A percentile compares a stretch with the other conserved stretches of the same genome.
phyloP scores from a whole-genome alignment of 345 rosid genomes.

The Draba incana region DNA sequence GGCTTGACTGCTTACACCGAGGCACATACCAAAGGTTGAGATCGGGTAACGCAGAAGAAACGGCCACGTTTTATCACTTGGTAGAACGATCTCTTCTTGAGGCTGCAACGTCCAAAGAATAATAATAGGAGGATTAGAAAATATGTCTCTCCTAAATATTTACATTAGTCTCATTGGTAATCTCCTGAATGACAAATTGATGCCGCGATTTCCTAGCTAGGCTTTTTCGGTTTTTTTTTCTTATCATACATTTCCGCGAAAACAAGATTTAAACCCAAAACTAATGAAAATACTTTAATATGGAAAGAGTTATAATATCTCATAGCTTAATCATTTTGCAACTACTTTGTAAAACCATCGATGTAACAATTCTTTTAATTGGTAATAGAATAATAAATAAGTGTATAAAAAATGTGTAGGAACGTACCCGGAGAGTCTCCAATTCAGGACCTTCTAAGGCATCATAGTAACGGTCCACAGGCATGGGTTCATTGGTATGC shows the following conservation, averaged over 20 bases:
- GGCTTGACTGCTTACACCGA: conserved; percentile 88
- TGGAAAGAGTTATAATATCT: no score
- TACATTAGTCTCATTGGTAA: neutral
- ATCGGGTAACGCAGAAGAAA: conserved; percentile 75
- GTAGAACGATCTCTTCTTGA: conserved; percentile 70
- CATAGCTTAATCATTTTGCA: no score
- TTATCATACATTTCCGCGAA: neutral
- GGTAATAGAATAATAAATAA: no score
- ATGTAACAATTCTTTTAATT: no score
- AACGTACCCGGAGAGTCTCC: conserved; percentile 70
- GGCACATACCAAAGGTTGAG: conserved; percentile 87
- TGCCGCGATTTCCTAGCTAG: neutral
- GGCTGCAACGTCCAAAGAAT: conserved; percentile 45
- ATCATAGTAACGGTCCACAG: conserved; percentile 76
- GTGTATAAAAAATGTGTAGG: neutral
- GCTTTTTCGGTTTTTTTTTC: no score
- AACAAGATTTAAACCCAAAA: neutral
- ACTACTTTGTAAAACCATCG: no score
- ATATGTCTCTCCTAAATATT: conserved; percentile 2
- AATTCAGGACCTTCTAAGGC: conserved; percentile 87
- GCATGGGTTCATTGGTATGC: conserved; percentile 47
- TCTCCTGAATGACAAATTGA: neutral
- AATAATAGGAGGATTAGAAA: neutral
- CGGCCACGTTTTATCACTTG: conserved; percentile 76
- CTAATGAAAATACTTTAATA: neutral